A percentile compares a stretch with the other conserved stretches of the same genome.
Evolutionary conservation across 495 filamentous ascomycete genomes (phyloP).

Genomic region (Annulohypoxylon stygium): DNA sequence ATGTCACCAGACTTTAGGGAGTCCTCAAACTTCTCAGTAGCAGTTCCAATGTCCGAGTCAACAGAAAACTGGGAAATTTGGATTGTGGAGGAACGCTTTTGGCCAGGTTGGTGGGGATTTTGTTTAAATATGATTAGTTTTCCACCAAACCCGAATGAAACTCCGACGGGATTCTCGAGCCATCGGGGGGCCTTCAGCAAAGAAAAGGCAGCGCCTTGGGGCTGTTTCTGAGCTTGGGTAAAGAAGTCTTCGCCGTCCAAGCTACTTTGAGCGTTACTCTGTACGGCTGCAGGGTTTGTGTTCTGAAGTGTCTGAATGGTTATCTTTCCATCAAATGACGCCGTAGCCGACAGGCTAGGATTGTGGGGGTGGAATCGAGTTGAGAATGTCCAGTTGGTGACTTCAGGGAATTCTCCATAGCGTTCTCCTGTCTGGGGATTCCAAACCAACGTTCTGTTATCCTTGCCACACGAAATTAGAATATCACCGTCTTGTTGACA

Average conservation of each 20-base stretch:
- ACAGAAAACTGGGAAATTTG: constrained; percentile 89
- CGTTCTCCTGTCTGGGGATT: constrained; percentile 89
- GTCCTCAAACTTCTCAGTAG: constrained; percentile 88
- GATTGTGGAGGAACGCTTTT: constrained; percentile 78
- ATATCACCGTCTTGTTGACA: constrained; percentile 92
- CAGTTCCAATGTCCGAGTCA: constrained; percentile 84
- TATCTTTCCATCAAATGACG: constrained; percentile 97
- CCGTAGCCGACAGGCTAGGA: constrained; percentile 90
- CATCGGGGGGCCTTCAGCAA: constrained; percentile 89
- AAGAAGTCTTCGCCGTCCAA: constrained; percentile 98
- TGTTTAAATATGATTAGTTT: constrained; percentile 84
- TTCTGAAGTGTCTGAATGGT: constrained; percentile 93
- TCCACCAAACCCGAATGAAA: constrained; percentile 95
- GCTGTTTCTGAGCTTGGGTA: constrained; percentile 88
- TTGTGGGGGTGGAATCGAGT: constrained; percentile 95
- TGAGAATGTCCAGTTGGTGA: constrained; percentile 98
- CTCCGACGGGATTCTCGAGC: constrained; percentile 86
- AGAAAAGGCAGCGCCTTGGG: constrained; percentile 88
- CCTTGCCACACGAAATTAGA: constrained; percentile 94
- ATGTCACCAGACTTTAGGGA: constrained; percentile 84
- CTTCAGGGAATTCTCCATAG: constrained; percentile 94
- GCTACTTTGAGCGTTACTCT: constrained; percentile 64
- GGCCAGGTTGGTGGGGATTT: constrained; percentile 67
- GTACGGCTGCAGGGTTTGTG: constrained; percentile 76
- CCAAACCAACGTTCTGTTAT: constrained; percentile 96